Evolutionary conservation across 129 eudicot genomes (phyloP).

Genomic region (Heracleum sosnowskyi): DNA sequence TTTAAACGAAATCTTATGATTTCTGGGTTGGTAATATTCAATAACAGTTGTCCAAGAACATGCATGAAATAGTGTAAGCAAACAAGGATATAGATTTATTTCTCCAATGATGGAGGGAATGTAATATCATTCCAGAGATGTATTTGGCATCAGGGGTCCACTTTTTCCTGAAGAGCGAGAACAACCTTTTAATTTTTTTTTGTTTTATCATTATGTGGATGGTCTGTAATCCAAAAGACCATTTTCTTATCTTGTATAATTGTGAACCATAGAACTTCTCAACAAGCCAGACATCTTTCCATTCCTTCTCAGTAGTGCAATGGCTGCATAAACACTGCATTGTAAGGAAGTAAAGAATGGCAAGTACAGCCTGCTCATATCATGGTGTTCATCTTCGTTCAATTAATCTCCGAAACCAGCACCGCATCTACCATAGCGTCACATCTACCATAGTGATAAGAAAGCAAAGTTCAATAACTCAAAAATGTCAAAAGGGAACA

Average conservation of each 20-base stretch:
- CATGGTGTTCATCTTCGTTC: conserved; percentile 36
- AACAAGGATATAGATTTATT: too few species aligned
- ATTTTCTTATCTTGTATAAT: conserved; percentile 39
- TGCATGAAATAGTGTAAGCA: background rate
- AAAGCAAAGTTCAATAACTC: conserved; percentile 8
- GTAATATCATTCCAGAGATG: background rate
- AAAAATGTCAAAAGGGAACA: conserved; percentile 11
- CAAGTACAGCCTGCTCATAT: conserved; percentile 38
- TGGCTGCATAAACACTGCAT: conserved; percentile 21
- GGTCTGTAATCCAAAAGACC: conserved; percentile 2
- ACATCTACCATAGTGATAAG: conserved; percentile 4
- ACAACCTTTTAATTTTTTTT: background rate
- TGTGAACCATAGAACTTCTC: conserved; percentile 37
- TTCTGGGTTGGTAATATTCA: background rate
- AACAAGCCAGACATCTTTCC: conserved; percentile 11
- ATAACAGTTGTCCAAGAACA: background rate
- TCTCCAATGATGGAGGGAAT: too few species aligned
- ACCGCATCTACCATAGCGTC: background rate
- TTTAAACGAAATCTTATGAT: too few species aligned
- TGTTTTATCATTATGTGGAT: background rate
- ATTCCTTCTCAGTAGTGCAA: conserved; percentile 12
- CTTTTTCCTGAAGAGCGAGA: background rate
- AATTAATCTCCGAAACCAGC: conserved; percentile 14
- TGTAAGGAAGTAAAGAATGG: background rate
- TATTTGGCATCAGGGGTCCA: conserved; percentile 2